A percentile compares a stretch with the other conserved stretches of the same genome.
Conservation (phyloP, 495 filamentous ascomycete species). For the Hypoxylon lenormandii region DNA sequence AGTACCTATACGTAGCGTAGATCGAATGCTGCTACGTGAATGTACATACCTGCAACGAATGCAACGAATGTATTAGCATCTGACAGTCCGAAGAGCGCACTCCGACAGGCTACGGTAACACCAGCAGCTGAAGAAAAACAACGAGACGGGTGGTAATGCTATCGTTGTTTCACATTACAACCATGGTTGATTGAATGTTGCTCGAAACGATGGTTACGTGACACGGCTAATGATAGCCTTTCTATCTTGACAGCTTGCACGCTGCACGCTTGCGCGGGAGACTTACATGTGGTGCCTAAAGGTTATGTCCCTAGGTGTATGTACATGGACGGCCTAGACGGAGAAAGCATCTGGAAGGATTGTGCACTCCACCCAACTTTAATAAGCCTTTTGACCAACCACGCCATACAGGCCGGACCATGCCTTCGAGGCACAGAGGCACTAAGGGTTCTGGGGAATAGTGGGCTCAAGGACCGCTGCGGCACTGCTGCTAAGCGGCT, state of each 20-base stretch:
- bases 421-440: too few species aligned
- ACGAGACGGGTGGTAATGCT: not conserved
- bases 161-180: constrained; percentile 2
- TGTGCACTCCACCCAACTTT: constrained; percentile 17
- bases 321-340: constrained; percentile 3
- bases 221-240: constrained; percentile 19
- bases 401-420: too few species aligned
- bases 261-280: too few species aligned
- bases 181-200: not conserved
- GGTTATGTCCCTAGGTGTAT: too few species aligned
- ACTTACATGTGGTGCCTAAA: too few species aligned
- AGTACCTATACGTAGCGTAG: too few species aligned
- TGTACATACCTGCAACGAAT: constrained; percentile 11
- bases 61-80: constrained; percentile 10
- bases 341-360: constrained; percentile 11
- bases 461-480: constrained; percentile 6
- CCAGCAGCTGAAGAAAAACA: too few species aligned
- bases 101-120: not conserved
- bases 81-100: constrained; percentile 5
- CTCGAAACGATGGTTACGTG: constrained; percentile 40
- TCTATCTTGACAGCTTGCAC: constrained; percentile 6
- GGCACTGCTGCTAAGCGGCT: constrained; percentile 16
- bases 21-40: constrained; percentile 27
- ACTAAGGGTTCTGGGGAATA: constrained; percentile 35
- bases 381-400: too few species aligned